phyloP scores from a whole-genome alignment of 1,139 yeast genomes.

The Ogataea hybrid region DNA sequence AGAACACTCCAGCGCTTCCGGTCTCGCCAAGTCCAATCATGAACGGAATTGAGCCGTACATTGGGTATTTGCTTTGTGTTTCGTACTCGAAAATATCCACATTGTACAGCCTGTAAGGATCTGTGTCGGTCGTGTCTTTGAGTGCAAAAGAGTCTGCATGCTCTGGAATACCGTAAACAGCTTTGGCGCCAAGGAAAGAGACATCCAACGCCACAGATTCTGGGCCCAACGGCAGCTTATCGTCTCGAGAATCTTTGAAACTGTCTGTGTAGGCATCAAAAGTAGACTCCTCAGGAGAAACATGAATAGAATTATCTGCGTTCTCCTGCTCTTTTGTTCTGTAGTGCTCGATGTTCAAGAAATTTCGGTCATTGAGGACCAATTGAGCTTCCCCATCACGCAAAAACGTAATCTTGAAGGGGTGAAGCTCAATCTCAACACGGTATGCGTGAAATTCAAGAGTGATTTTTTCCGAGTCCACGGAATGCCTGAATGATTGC shows the following conservation, averaged over 20 bases:
- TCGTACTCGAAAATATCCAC: conserved; percentile 96
- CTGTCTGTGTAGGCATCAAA: conserved; percentile 59
- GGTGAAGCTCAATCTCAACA: conserved; percentile 40
- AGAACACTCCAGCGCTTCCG: conserved; percentile 72
- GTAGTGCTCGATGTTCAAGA: conserved; percentile 78
- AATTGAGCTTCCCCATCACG: conserved; percentile 47
- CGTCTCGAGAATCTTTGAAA: conserved; percentile 59
- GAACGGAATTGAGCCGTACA: conserved; percentile 94
- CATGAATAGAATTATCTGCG: conserved; percentile 37
- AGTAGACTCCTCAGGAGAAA: conserved; percentile 53
- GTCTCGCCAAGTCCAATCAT: conserved; percentile 66
- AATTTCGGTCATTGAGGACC: conserved; percentile 62
- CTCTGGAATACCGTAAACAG: conserved; percentile 92
- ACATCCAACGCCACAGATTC: conserved; percentile 85
- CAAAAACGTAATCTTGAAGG: conserved; percentile 51
- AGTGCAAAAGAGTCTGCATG: conserved; percentile 81
- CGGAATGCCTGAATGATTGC: conserved; percentile 19
- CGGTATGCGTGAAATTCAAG: conserved; percentile 41
- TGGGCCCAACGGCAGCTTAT: conserved; percentile 77
- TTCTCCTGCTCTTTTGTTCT: conserved; percentile 42
- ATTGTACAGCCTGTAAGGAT: conserved; percentile 83
- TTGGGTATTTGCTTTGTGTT: conserved; percentile 74
- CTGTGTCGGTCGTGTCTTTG: conserved; percentile 57
- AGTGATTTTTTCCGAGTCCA: conserved; percentile 28
- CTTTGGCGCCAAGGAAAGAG: conserved; percentile 53